Percentiles rank a stretch among this genome's conserved stretches.
Evolutionary conservation across 192 early-diverging fungal genomes (phyloP).

Genomic region (Linnemannia zychae): DNA sequence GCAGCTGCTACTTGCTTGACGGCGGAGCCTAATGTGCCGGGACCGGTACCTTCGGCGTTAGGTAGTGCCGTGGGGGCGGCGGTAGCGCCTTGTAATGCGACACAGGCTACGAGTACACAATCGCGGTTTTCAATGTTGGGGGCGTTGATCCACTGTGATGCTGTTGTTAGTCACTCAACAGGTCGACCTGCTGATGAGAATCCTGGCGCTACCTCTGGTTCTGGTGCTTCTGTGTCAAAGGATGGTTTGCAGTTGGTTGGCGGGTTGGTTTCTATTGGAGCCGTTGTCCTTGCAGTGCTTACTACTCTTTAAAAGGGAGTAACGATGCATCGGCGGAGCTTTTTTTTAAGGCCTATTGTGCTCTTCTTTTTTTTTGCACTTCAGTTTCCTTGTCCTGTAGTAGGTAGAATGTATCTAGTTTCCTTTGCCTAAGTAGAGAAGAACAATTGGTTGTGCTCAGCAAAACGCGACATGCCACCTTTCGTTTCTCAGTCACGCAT

Average conservation of each 20-base stretch:
- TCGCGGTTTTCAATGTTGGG: constrained; percentile 13
- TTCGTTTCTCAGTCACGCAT: background rate
- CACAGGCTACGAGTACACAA: background rate
- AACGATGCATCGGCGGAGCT: background rate
- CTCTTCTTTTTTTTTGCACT: too few relatives aligned
- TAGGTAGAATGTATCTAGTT: too few relatives aligned
- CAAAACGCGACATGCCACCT: background rate
- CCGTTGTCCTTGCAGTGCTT: background rate
- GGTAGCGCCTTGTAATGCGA: constrained; percentile 13
- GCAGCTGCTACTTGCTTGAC: constrained; percentile 11
- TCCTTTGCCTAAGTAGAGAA: too few relatives aligned
- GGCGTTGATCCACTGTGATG: constrained; percentile 10
- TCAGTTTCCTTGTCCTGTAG: too few relatives aligned
- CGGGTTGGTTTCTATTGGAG: background rate
- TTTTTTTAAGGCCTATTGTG: background rate
- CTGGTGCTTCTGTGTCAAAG: background rate
- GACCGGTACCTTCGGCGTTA: background rate
- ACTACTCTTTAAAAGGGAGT: background rate
- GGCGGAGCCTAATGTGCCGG: background rate
- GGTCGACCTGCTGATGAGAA: background rate
- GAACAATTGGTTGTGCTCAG: too few relatives aligned
- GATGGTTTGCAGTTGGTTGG: background rate
- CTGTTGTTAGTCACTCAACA: background rate
- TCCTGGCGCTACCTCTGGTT: background rate
- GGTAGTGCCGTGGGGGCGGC: background rate